Percentiles rank a stretch among this genome's conserved stretches.
These are phyloP conservation scores for Schwanniomyces occidentalis DNA, from an alignment of 805 yeast species.

Conservation along the genomic window DNA sequence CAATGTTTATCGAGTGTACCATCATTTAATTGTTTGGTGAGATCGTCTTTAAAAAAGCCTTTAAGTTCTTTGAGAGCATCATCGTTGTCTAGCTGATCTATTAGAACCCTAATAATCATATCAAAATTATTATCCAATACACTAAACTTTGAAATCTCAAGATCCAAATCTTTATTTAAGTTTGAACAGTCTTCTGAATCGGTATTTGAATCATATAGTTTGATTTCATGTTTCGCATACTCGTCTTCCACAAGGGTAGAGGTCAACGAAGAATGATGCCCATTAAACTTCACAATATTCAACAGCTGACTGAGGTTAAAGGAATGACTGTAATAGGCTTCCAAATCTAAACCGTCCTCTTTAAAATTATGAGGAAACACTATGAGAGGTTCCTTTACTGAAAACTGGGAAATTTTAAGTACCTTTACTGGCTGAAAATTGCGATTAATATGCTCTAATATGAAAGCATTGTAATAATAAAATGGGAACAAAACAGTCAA, in stretches of 20 bases:
- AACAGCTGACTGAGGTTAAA: too few relatives aligned
- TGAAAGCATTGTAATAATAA: too few relatives aligned
- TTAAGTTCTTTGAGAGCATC: slow-evolving; percentile 7
- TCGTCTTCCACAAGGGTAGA: not conserved
- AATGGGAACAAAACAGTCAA: too few relatives aligned
- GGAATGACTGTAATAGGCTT: too few relatives aligned
- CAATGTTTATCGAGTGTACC: slow-evolving; percentile 20
- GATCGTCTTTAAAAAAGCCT: slow-evolving; percentile 7
- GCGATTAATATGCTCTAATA: too few relatives aligned
- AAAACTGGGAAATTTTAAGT: too few relatives aligned
- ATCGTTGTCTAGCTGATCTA: slow-evolving; percentile 9
- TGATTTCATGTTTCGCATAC: slow-evolving; percentile 3
- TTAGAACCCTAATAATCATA: slow-evolving; percentile 1
- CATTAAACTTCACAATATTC: too few relatives aligned
- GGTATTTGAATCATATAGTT: slow-evolving; percentile 2
- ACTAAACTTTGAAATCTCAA: slow-evolving; percentile 4
- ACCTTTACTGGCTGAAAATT: too few relatives aligned
- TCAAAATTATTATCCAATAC: slow-evolving; percentile 6
- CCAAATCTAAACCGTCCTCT: too few relatives aligned
- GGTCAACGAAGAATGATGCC: too few relatives aligned
- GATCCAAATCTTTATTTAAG: not conserved
- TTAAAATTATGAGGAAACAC: too few relatives aligned
- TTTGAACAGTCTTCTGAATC: not conserved
- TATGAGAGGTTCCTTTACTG: too few relatives aligned
- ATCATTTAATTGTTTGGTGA: slow-evolving; percentile 9